Base-by-base conservation (phyloP, 148 eudicot genomes). In the Fagopyrum tataricum region DNA sequence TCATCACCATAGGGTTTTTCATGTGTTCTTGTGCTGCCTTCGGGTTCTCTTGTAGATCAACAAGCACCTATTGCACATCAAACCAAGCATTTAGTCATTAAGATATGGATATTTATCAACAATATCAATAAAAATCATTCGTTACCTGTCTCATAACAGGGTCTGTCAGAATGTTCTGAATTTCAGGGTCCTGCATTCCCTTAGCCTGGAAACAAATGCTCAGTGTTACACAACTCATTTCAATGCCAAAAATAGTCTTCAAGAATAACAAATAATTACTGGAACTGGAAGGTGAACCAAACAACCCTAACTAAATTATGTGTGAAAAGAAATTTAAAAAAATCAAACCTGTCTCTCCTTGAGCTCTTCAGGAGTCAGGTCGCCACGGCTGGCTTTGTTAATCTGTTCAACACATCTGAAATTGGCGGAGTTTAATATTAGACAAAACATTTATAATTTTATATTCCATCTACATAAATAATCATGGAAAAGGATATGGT, bases 141-240 rank as follows among this genome's bases (percentile, higher is more conserved):
- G 37, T 9, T 80, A 92, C 99, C 97, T 96, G 97, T 89, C 95
- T 86, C 99, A 96, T 96, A 12, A 92, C 97, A 21, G 97, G 99
- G 79, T 96, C 99, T 5, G 87, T 85, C 49, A 96, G 86, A 46
- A 96, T 96, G 82, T 84, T 90, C 76, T 96, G 99, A 72, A 96
- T 83, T 80, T 96, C 97, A 1, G 99, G 99, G 72, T 96, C 99
- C 59, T 96, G 99, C 99, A 96, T 96, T 37, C 73, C 99, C 87
- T 90, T 95, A 0, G 96, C 97, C 97, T 93, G 83, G 7, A 21
- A 24, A 66, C 10, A 66, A 0, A 64, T 23, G 23, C 4, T 24
- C 62, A 12, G 15, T 15, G 13, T 18, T 31, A 31, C 37, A 31
- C 37, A 31, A 31, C 37, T 31, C 37, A 0, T 31, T 31, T 1